A percentile compares a stretch with the other conserved stretches of the same genome.
Evolutionary conservation across 2,329 filamentous ascomycete species (phyloP).

Genomic region (Penicillium sp.): DNA sequence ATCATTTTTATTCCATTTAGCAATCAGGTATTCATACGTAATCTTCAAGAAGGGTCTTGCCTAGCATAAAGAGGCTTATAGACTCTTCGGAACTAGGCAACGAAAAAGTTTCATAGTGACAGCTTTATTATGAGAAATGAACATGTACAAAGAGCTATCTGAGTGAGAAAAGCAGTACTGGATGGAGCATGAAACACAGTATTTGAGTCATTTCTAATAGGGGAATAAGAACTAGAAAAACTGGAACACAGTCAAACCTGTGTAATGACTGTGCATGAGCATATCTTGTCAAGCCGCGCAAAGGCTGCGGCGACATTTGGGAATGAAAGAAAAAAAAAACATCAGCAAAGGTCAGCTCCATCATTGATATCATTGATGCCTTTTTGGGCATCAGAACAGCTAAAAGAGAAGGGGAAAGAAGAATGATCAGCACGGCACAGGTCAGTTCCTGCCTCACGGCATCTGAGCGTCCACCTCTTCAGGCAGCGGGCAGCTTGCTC

Average conservation of each 20-base stretch:
- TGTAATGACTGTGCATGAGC: constrained; percentile 3
- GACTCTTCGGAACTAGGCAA: neutral
- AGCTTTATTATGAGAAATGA: neutral
- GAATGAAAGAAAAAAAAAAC: neutral
- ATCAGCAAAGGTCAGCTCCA: neutral
- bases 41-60: no score
- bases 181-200: neutral
- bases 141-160: neutral
- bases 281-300: neutral
- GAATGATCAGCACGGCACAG: neutral
- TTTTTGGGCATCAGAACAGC: neutral
- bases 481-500: constrained; percentile 69
- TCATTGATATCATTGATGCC: neutral
- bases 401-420: neutral
- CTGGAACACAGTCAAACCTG: neutral
- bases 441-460: neutral
- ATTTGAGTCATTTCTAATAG: neutral
- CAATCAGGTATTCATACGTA: neutral
- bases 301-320: neutral
- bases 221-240: neutral
- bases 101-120: neutral
- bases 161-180: neutral
- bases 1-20: no score
- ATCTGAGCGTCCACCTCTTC: constrained; percentile 15
- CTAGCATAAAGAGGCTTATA: no score